phyloP scores from a whole-genome alignment of 371 early-diverging fungal genomes.

The Thermomucor indicae-seudaticae region DNA sequence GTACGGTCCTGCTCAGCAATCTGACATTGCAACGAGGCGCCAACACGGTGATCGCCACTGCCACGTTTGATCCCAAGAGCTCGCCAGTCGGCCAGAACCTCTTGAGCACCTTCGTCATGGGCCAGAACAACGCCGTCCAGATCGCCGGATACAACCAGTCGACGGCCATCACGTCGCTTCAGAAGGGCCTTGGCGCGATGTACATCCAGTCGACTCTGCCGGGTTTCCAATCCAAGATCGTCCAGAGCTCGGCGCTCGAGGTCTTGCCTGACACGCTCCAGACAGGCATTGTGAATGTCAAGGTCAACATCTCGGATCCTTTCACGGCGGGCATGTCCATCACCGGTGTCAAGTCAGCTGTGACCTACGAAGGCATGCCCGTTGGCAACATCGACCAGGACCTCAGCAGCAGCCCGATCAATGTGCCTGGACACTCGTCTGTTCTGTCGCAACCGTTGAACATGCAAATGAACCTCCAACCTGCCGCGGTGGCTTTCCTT shows the following conservation, averaged over 20 bases:
- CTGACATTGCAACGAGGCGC: slow-evolving; percentile 45
- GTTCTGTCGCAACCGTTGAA: slow-evolving; percentile 24
- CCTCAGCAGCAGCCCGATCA: slow-evolving; percentile 38
- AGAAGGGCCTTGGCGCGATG: slow-evolving; percentile 39
- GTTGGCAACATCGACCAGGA: slow-evolving; percentile 53
- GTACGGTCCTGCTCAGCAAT: slow-evolving; percentile 44
- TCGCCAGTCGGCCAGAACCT: slow-evolving; percentile 47
- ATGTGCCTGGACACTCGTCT: slow-evolving; percentile 29
- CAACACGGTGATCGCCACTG: slow-evolving; percentile 40
- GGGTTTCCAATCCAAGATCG: slow-evolving; percentile 44
- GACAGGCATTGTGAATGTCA: slow-evolving; percentile 45
- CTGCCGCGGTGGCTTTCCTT: slow-evolving; percentile 40
- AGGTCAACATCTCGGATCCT: slow-evolving; percentile 54
- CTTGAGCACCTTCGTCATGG: slow-evolving; percentile 51
- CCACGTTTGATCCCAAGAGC: slow-evolving; percentile 47
- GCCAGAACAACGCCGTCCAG: slow-evolving; percentile 42
- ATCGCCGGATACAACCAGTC: slow-evolving; percentile 45
- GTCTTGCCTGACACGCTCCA: slow-evolving; percentile 38
- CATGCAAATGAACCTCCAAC: slow-evolving; percentile 43
- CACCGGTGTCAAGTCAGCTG: slow-evolving; percentile 41
- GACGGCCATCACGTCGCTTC: slow-evolving; percentile 44
- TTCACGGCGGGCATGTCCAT: slow-evolving; percentile 51
- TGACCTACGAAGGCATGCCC: slow-evolving; percentile 44
- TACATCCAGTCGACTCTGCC: slow-evolving; percentile 47
- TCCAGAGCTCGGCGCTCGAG: slow-evolving; percentile 42